These are phyloP conservation scores for Celoporthe dispersa DNA, from an alignment of 2,329 filamentous ascomycete genomes.

Conservation along the genomic window DNA sequence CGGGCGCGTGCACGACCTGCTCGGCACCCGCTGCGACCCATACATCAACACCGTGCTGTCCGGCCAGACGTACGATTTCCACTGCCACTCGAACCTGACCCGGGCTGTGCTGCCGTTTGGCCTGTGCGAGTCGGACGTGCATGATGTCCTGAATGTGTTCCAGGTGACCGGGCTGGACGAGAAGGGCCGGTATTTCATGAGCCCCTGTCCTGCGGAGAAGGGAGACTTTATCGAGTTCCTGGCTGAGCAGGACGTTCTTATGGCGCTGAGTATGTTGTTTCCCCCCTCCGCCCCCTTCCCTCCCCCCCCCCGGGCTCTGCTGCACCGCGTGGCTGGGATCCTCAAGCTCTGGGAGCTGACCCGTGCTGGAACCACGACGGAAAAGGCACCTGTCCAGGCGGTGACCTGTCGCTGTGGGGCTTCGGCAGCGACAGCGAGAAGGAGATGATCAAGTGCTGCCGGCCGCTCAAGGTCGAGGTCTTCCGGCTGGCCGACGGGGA, in stretches of 20 bases:
- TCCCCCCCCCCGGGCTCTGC: no score
- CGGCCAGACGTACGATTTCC: conserved; percentile 75
- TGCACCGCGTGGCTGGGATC: background rate
- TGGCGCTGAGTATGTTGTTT: conserved; percentile 53
- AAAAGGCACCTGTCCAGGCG: conserved; percentile 75
- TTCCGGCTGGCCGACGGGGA: conserved; percentile 62
- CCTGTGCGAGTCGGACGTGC: conserved; percentile 73
- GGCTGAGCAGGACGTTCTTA: conserved; percentile 76
- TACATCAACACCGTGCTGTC: conserved; percentile 79
- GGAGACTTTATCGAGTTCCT: conserved; percentile 75
- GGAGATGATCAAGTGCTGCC: conserved; percentile 71
- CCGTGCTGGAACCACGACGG: background rate
- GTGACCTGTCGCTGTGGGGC: conserved; percentile 81
- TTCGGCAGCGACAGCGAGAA: conserved; percentile 71
- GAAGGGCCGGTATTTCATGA: conserved; percentile 78
- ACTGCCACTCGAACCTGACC: conserved; percentile 82
- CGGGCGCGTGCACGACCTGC: conserved; percentile 73
- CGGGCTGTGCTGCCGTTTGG: conserved; percentile 73
- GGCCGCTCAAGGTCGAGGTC: conserved; percentile 76
- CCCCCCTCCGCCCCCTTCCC: no score
- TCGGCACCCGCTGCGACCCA: conserved; percentile 83
- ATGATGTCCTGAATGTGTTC: conserved; percentile 86
- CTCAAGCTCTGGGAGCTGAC: conserved; percentile 41
- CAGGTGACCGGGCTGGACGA: conserved; percentile 80
- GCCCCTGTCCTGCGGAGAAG: conserved; percentile 57